Base-by-base conservation (phyloP, 2,329 filamentous ascomycete species). In the Monosporascus sp. region DNA sequence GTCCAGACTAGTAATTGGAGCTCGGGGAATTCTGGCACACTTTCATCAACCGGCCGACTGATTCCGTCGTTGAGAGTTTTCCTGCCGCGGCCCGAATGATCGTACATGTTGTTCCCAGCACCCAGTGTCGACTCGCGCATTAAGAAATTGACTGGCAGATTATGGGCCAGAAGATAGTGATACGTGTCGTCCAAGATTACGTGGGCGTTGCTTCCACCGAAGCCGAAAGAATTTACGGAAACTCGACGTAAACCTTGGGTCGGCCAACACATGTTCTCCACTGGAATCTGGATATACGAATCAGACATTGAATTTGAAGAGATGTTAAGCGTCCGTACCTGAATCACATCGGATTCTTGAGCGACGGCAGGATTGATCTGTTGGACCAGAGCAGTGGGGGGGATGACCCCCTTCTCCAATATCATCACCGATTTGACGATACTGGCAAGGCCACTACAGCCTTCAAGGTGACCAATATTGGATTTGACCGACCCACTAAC, bases 191-290 rank as follows among this genome's bases (percentile, higher is more conserved):
- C 56, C 7, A 60, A 26, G 22, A 60, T 51, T 7, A 56, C 49
- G 36, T 60, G 58, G 3, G 44, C 27, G 27, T 60, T 60, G 8
- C 52, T 44, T 17, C 58, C 58, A 1, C 58, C 58, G 31, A 58
- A 56, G 2, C 58, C 58, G 22, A 58, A 60, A 5, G 56, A 56
- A 20, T 59, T 59, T 7, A 60, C 52, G 3, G 58, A 60, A 53
- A 58, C 20, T 64, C 68, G 50, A 61, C 66, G 62, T 53, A 1
- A 68, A 71, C 20, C 71, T 66, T 0, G 64, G 70, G 5, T 69
- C 66, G 54, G 62, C 63, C 63, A 66, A n/a, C n/a, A n/a, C n/a
- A n/a, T n/a, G n/a, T n/a, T n/a, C n/a, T n/a, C n/a, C n/a, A n/a
- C n/a, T n/a, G n/a, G n/a, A n/a, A n/a, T n/a, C n/a, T n/a, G n/a